phyloP scores from a whole-genome alignment of 768 basidiomycete genomes.

The Panaeolus papilionaceus region DNA sequence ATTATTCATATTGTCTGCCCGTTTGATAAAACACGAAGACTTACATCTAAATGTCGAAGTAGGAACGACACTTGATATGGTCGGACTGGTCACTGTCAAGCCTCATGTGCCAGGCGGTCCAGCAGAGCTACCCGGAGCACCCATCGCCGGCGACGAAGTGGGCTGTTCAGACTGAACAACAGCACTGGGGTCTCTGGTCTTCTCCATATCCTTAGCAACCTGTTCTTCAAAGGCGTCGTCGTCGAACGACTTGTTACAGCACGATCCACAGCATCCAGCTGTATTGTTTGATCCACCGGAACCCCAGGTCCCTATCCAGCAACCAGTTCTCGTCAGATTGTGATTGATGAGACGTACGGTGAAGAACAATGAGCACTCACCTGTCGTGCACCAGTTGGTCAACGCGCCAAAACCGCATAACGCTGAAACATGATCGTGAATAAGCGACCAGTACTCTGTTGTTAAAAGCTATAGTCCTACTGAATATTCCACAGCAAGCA shows the following conservation, averaged over 20 bases:
- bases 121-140: slow-evolving; percentile 2
- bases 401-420: slow-evolving; percentile 9
- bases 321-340: neutral
- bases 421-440: neutral
- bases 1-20: neutral
- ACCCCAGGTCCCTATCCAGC: slow-evolving; percentile 37
- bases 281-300: slow-evolving; percentile 34
- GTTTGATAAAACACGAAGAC: neutral
- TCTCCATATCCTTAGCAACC: slow-evolving; percentile 43
- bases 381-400: slow-evolving; percentile 24
- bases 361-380: slow-evolving; percentile 21
- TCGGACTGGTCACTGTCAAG: neutral
- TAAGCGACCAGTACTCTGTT: neutral
- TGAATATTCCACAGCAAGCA: slow-evolving; percentile 14
- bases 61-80: neutral
- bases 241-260: slow-evolving; percentile 49
- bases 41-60: neutral
- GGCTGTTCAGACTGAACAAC: slow-evolving; percentile 14
- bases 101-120: neutral
- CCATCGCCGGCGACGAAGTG: neutral
- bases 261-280: slow-evolving; percentile 53
- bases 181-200: slow-evolving; percentile 39
- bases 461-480: neutral
- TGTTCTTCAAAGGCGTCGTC: slow-evolving; percentile 50
- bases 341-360: neutral